Conservation (phyloP, 495 filamentous ascomycete genomes). For the Xylaria palmicola region DNA sequence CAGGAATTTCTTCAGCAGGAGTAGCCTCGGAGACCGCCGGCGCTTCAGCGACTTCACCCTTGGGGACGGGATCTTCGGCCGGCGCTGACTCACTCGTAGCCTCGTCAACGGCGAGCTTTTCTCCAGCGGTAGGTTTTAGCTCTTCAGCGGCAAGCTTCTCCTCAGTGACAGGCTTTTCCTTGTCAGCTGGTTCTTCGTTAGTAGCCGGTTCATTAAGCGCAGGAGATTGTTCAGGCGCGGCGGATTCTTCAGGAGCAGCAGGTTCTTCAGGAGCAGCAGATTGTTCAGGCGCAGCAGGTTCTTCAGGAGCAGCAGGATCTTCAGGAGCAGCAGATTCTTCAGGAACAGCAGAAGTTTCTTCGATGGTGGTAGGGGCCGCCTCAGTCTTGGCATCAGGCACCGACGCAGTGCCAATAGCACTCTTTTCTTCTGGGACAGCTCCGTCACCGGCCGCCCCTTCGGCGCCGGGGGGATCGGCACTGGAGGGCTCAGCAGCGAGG, state of each 20-base stretch:
- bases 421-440: background rate
- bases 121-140: constrained; percentile 2
- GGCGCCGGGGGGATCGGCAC: background rate
- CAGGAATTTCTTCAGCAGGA: background rate
- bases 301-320: constrained; percentile 16
- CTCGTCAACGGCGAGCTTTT: constrained; percentile 10
- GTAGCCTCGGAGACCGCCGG: constrained; percentile 1
- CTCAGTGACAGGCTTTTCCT: too few species aligned
- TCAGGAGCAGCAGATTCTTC: constrained; percentile 17
- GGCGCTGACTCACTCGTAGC: constrained; percentile 14
- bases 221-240: too few species aligned
- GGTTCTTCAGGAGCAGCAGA: too few species aligned
- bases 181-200: too few species aligned
- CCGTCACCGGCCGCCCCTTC: background rate
- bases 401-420: background rate
- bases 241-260: too few species aligned
- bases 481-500: too few species aligned
- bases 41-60: constrained; percentile 12
- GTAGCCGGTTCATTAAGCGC: too few species aligned
- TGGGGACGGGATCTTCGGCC: background rate
- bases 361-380: background rate
- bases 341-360: background rate
- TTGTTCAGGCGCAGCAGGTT: too few species aligned
- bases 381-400: background rate
- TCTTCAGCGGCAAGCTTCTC: constrained; percentile 18